Conservation (phyloP, 2,329 filamentous ascomycete genomes). For the Cyphellophora attinorum region DNA sequence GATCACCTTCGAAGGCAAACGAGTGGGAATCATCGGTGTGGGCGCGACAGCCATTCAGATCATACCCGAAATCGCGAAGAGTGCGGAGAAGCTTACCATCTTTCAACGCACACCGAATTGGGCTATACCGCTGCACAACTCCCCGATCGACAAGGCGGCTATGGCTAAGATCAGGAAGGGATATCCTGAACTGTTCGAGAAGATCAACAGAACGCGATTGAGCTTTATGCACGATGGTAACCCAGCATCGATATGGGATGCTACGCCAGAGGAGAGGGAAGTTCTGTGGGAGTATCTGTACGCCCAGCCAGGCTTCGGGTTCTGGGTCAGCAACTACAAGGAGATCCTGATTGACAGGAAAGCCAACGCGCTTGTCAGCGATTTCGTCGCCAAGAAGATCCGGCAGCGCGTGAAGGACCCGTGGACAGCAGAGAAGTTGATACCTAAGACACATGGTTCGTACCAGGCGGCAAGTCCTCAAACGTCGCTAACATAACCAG, state of each 20-base stretch:
- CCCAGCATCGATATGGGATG: slow-evolving; percentile 1
- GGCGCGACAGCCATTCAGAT: slow-evolving; percentile 56
- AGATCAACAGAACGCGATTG: no score
- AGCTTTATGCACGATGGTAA: no score
- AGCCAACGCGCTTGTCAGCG: slow-evolving; percentile 44
- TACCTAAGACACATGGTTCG: slow-evolving; percentile 9
- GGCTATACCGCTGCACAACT: slow-evolving; percentile 7
- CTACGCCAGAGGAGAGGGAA: slow-evolving; percentile 21
- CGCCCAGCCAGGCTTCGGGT: slow-evolving; percentile 37
- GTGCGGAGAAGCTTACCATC: slow-evolving; percentile 26
- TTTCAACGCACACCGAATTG: slow-evolving; percentile 9
- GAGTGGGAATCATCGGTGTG: slow-evolving; percentile 56
- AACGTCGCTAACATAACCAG: no score
- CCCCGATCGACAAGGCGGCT: slow-evolving; percentile 4
- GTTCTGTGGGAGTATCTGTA: slow-evolving; percentile 40
- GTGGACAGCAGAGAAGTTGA: slow-evolving; percentile 21
- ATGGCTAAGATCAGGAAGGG: slow-evolving; percentile 21
- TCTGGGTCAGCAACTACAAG: slow-evolving; percentile 40
- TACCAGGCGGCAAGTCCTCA: slow-evolving; percentile 9
- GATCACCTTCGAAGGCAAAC: slow-evolving; percentile 48
- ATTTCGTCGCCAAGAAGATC: slow-evolving; percentile 46
- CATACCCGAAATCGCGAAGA: slow-evolving; percentile 47
- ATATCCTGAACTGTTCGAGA: slow-evolving; percentile 24
- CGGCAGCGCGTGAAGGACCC: slow-evolving; percentile 42
- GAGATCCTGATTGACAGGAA: slow-evolving; percentile 37